A percentile compares a stretch with the other conserved stretches of the same genome.
Evolutionary conservation across 2,329 filamentous ascomycete genomes (phyloP).

Genomic region (Aspergillus sclerotialis): DNA sequence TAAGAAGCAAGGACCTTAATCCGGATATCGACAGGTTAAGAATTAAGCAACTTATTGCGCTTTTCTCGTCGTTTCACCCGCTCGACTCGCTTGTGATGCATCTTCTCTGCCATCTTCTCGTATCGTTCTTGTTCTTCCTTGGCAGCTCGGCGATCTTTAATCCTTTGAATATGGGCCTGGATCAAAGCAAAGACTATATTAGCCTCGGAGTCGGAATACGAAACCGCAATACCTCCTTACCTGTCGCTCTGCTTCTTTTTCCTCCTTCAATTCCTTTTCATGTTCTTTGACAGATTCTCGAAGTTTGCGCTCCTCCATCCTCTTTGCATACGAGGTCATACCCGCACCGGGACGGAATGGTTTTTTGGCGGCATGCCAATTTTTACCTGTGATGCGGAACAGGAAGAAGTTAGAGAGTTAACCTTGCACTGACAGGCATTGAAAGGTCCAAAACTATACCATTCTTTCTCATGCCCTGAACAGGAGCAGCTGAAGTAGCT

Average conservation of each 20-base stretch:
- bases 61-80: constrained; percentile 92
- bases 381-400: constrained; percentile 70
- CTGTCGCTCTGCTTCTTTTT: constrained; percentile 84
- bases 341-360: constrained; percentile 78
- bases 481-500: constrained; percentile 25
- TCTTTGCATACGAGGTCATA: constrained; percentile 70
- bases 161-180: constrained; percentile 66
- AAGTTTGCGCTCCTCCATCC: constrained; percentile 62
- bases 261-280: constrained; percentile 92
- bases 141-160: constrained; percentile 76
- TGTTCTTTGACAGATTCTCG: constrained; percentile 77
- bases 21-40: no score
- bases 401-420: constrained; percentile 11
- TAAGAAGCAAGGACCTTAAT: constrained; percentile 1
- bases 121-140: constrained; percentile 93
- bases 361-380: constrained; percentile 80
- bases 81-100: constrained; percentile 94
- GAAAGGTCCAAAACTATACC: constrained; percentile 45
- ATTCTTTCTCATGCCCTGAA: constrained; percentile 72
- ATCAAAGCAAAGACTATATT: no score
- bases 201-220: constrained; percentile 1
- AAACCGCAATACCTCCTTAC: constrained; percentile 43
- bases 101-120: constrained; percentile 91
- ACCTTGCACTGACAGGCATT: constrained; percentile 4
- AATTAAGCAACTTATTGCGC: constrained; percentile 56